Evolutionary conservation across 1,284 basidiomycete genomes (phyloP), one percentile per base, ranked within the genome.

Genomic region (Athelia psychrophila): DNA sequence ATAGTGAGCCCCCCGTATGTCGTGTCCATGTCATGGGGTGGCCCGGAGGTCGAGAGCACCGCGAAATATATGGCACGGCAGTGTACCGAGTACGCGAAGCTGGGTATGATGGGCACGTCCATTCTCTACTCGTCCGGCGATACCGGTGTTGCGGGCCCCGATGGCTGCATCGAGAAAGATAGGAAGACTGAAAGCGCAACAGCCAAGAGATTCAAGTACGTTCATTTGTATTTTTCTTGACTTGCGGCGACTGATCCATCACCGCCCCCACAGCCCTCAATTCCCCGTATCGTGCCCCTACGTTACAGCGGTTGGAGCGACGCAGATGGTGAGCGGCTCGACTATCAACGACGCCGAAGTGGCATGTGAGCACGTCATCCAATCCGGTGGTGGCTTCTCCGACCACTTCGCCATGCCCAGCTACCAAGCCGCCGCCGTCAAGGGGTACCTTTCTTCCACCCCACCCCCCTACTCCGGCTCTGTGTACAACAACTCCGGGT

Each of bases 1-100:
- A 80, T 73, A 20, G 64, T 76, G 25, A 64, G 67, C 6, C 74
- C 75, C 9, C 70, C 81, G 15, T 68, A 78, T 51, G 76, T 83
- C 49, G 77, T 85, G 30, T 82, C 81, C 16, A 74, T 76, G 1
- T 84, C 81, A 0, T 83, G 81, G 57, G 67, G 67, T 38, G 74
- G 71, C 53, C 70, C 76, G 47, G 81, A 83, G 62, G 70, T 70
- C 2, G 71, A 73, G 38, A 65, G 78, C n/a, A 74, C 77, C 0
- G 52, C 67, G 3, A 61, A 62, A 18, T 83, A 77, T 62, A 72
- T 77, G 23, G 65, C 67, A 44, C 68, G 80, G 35, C 82, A 83
- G 60, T 84, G 82, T 57, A 60, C 61, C 16, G 82, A 84, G 58
- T 84, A 85, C 58, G 83, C 38, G 5, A 77, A 78, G 58, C 64